Base-by-base conservation (phyloP, 306 rosid genomes). In the Vicia villosa region DNA sequence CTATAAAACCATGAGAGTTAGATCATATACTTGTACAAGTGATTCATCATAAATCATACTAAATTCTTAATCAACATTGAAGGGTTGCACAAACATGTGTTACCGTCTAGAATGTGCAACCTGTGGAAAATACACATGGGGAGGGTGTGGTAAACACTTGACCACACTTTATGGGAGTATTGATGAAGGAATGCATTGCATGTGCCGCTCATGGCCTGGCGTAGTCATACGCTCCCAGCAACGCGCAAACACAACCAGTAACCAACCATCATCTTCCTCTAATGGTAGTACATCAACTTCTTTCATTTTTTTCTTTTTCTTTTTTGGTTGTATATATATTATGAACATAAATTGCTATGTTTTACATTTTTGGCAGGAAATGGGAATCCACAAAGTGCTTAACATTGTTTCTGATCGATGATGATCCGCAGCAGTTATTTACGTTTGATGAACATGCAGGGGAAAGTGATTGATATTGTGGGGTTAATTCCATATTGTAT, bases 201-300 rank as follows among this genome's bases (percentile, higher is more conserved):
- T 73, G 83, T 90, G 94, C 77, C 85, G 88, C 47, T 56, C 89
- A 0, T 90, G 96, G 94, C 96, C 91, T 17, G 96, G 93, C 9
- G 77, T 87, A 32, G 69, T 50, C n/a, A 70, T 74, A 0, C 72
- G 80, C 21, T 19, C 85, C 0, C 40, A n/a, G 0, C 40, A 52
- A 52, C 1, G 15, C 56, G 2, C 32, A 21, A 5, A 21, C 8
- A 20, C 58, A 52, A 4, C 58, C n/a, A 10, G 3, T 2, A 3
- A 21, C 3, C n/a, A 73, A 58, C 51, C 81, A 30, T 10, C 76
- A 30, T 70, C 74, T 17, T 37, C 75, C 42, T 40, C 70, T 26
- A 55, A 69, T 54, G 83, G 76, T n/a, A n/a, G n/a, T 74, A 21
- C 21, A 37, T 5, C 51, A 45, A 45, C 16, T 45, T 34, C 26